Conservation (phyloP, 177 flowering plant species). For the Vitis hybrid region DNA sequence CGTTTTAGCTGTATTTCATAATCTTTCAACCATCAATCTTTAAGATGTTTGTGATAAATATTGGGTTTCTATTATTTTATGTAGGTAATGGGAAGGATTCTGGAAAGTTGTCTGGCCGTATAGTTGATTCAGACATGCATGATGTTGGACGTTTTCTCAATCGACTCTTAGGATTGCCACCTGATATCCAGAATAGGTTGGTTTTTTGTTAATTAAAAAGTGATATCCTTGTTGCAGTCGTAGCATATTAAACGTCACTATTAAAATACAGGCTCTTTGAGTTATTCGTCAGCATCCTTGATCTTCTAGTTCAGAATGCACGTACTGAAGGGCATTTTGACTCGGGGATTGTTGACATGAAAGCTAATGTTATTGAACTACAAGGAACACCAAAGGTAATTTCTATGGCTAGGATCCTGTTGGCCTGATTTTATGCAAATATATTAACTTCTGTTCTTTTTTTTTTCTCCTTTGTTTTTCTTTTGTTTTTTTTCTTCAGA, state of each 20-base stretch:
- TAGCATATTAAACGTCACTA: not conserved
- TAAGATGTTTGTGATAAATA: slow-evolving; percentile 7
- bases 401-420: slow-evolving; percentile 6
- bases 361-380: slow-evolving; percentile 67
- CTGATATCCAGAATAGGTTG: slow-evolving; percentile 95
- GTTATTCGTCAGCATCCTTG: slow-evolving; percentile 78
- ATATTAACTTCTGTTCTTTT: not conserved
- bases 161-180: slow-evolving; percentile 92
- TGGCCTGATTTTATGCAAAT: not conserved
- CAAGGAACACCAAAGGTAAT: slow-evolving; percentile 82
- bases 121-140: slow-evolving; percentile 94
- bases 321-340: slow-evolving; percentile 90
- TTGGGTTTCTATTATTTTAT: slow-evolving; percentile 3
- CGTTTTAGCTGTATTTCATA: not conserved
- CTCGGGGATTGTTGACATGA: slow-evolving; percentile 92
- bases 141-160: slow-evolving; percentile 98
- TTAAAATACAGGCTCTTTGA: slow-evolving; percentile 77
- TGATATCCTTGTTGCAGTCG: slow-evolving; percentile 6
- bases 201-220: slow-evolving; percentile 8
- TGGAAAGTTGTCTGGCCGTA: slow-evolving; percentile 79
- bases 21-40: not conserved
- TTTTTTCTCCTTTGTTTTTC: not conserved
- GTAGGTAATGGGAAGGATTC: slow-evolving; percentile 74
- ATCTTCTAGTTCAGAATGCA: slow-evolving; percentile 81
- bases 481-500: slow-evolving; percentile 47